Conservation (phyloP, 148 eudicot species). For the Limonium bicolor region DNA sequence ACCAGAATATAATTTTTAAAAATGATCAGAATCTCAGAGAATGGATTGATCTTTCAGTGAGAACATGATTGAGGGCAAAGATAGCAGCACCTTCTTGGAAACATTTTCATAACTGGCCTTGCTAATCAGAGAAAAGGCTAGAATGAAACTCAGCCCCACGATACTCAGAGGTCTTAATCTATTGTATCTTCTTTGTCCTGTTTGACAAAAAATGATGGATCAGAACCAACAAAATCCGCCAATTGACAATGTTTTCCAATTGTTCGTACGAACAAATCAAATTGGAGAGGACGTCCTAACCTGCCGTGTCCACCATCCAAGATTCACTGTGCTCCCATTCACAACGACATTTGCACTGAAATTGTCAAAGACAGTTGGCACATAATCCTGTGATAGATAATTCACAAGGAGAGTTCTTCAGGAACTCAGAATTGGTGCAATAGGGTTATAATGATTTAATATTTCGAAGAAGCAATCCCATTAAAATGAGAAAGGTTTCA, state of each 20-base stretch:
- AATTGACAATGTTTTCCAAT: background rate
- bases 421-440: no score
- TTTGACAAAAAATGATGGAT: slow-evolving; percentile 10
- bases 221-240: slow-evolving; percentile 4
- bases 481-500: no score
- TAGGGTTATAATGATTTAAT: no score
- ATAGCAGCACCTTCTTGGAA: slow-evolving; percentile 64
- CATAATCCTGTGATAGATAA: slow-evolving; percentile 62
- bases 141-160: slow-evolving; percentile 95
- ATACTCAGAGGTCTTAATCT: slow-evolving; percentile 96
- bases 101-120: slow-evolving; percentile 97
- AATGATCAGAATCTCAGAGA: background rate
- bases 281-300: slow-evolving; percentile 10
- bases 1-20: background rate
- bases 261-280: background rate
- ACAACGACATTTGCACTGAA: slow-evolving; percentile 71
- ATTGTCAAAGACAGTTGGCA: slow-evolving; percentile 79
- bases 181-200: slow-evolving; percentile 97
- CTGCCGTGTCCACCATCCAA: slow-evolving; percentile 95
- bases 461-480: no score
- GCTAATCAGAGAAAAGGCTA: slow-evolving; percentile 88
- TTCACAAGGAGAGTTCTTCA: background rate
- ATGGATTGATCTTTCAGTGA: background rate
- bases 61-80: no score
- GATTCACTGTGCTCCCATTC: slow-evolving; percentile 75